Conservation (phyloP, 257 asterid species). For the Solanum medicagineum region DNA sequence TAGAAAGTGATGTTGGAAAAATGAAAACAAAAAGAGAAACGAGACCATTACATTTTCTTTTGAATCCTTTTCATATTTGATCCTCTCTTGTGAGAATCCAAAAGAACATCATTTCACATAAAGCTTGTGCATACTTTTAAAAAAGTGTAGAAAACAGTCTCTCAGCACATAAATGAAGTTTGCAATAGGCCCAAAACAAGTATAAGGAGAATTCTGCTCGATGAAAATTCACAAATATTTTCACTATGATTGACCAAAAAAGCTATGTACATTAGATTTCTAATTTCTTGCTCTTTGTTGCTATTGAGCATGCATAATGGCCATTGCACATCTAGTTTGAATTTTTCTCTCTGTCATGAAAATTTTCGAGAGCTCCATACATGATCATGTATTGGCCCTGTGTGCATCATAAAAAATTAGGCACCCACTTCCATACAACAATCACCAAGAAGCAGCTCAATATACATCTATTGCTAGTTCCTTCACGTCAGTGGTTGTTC, state of each 20-base stretch:
- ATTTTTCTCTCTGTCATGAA: constrained; percentile 2
- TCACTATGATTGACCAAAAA: constrained; percentile 1
- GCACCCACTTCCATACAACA: constrained; percentile 4
- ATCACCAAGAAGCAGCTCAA: constrained; percentile 4
- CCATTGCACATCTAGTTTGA: constrained; percentile 13
- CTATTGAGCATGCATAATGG: constrained; percentile 1
- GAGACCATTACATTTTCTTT: background rate
- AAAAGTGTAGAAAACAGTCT: background rate
- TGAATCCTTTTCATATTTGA: background rate
- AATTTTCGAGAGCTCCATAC: constrained; percentile 3
- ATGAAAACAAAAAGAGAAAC: background rate
- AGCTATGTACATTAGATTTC: constrained; percentile 22
- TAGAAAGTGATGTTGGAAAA: background rate
- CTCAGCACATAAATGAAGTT: background rate
- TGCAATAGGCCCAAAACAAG: background rate
- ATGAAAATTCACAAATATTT: background rate
- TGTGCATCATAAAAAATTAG: constrained; percentile 6
- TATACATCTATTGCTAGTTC: constrained; percentile 3
- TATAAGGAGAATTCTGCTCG: background rate
- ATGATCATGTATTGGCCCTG: constrained; percentile 5
- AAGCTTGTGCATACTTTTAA: background rate
- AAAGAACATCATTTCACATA: background rate
- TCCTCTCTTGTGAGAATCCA: background rate
- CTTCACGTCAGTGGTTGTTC: constrained; percentile 34
- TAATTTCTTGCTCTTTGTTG: background rate